Conservation (phyloP, 768 basidiomycete genomes). For the Clitopilus passeckerianus region DNA sequence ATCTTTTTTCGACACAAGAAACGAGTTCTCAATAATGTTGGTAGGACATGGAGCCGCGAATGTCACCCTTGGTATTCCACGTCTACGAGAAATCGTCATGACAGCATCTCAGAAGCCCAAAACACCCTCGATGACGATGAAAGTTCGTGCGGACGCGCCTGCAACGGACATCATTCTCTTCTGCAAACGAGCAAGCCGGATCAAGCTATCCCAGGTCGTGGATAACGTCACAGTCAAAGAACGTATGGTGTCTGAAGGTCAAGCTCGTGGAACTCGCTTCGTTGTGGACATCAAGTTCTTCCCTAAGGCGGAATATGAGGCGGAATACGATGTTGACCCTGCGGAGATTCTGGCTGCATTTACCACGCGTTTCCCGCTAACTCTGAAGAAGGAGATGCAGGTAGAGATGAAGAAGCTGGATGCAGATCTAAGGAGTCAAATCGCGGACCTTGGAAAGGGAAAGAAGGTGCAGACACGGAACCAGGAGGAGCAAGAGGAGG, state of each 20-base stretch:
- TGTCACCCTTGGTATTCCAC: constrained; percentile 98
- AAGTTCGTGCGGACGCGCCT: constrained; percentile 48
- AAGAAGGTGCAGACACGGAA: constrained; percentile 41
- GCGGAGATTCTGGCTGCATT: constrained; percentile 72
- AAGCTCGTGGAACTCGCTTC: constrained; percentile 74
- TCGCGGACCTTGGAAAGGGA: constrained; percentile 81
- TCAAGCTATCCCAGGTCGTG: constrained; percentile 85
- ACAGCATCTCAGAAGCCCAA: constrained; percentile 94
- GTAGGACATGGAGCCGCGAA: constrained; percentile 97
- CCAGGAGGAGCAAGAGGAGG: constrained; percentile 52
- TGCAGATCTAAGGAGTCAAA: constrained; percentile 73
- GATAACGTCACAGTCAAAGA: constrained; percentile 83
- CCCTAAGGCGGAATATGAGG: constrained; percentile 75
- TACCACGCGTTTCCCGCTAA: constrained; percentile 68
- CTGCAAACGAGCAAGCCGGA: constrained; percentile 83
- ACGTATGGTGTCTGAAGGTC: constrained; percentile 58
- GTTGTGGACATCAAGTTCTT: constrained; percentile 81
- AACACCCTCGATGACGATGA: constrained; percentile 95
- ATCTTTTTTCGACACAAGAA: background rate
- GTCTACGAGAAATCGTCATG: constrained; percentile 98
- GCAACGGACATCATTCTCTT: constrained; percentile 63
- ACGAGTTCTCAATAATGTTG: constrained; percentile 3
- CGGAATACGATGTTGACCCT: constrained; percentile 76
- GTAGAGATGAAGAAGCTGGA: constrained; percentile 83
- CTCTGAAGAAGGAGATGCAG: constrained; percentile 81